Percentiles rank a stretch among this genome's conserved stretches.
phyloP scores from a whole-genome alignment of 1,139 yeast species.

The Yamadazyma epiphylla region DNA sequence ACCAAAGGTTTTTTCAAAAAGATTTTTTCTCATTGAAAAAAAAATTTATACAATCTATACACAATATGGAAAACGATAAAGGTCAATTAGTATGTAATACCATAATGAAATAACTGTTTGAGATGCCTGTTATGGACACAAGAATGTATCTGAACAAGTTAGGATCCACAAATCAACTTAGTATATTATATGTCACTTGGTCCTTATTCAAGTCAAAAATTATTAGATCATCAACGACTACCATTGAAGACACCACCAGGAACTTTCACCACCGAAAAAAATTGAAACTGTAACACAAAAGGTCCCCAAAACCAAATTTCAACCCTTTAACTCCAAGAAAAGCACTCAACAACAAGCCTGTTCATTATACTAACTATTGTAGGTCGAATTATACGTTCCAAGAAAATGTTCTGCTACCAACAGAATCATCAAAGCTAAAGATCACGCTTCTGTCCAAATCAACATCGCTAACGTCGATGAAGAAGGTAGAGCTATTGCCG shows the following conservation, averaged over 20 bases:
- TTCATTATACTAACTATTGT: slow-evolving; percentile 25
- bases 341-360: neutral
- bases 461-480: slow-evolving; percentile 67
- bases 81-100: slow-evolving; percentile 90
- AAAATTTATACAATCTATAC: slow-evolving; percentile 18
- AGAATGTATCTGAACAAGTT: too few species aligned
- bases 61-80: slow-evolving; percentile 99
- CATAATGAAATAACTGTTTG: too few species aligned
- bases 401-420: slow-evolving; percentile 99
- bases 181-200: too few species aligned
- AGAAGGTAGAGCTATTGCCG: slow-evolving; percentile 93
- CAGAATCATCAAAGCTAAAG: slow-evolving; percentile 99
- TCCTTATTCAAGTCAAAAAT: too few species aligned
- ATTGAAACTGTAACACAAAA: too few species aligned
- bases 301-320: too few species aligned
- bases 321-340: neutral
- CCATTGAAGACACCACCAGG: too few species aligned
- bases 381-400: slow-evolving; percentile 99
- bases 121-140: too few species aligned
- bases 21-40: slow-evolving; percentile 14
- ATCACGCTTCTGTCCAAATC: slow-evolving; percentile 95
- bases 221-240: too few species aligned
- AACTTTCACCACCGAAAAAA: too few species aligned
- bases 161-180: too few species aligned
- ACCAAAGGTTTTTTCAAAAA: slow-evolving; percentile 5